Percentiles rank a stretch among this genome's conserved stretches.
Conservation (phyloP, 1,284 basidiomycete species). For the Boletus semigastroideus region DNA sequence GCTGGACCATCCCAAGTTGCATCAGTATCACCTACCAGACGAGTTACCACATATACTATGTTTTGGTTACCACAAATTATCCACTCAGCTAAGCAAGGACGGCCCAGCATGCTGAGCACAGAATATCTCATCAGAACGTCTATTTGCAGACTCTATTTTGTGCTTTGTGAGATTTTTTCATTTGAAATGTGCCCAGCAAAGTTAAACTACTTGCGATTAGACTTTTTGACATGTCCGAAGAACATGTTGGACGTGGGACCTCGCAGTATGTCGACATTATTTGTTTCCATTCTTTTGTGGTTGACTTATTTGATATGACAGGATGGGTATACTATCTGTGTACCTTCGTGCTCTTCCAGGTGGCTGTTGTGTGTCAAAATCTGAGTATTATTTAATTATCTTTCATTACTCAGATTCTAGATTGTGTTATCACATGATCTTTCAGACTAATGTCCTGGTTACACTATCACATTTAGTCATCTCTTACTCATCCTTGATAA, state of each 20-base stretch:
- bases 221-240: slow-evolving; percentile 78
- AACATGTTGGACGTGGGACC: slow-evolving; percentile 83
- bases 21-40: too few species aligned
- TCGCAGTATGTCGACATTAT: slow-evolving; percentile 45
- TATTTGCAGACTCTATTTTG: slow-evolving; percentile 65
- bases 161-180: slow-evolving; percentile 60
- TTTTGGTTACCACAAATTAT: slow-evolving; percentile 86
- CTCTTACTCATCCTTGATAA: too few species aligned
- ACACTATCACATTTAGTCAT: too few species aligned
- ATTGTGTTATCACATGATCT: too few species aligned
- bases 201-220: slow-evolving; percentile 39
- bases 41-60: slow-evolving; percentile 57
- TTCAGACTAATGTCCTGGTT: too few species aligned
- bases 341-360: slow-evolving; percentile 58
- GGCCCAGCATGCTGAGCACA: slow-evolving; percentile 64
- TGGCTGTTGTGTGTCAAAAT: too few species aligned
- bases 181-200: not conserved
- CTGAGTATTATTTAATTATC: too few species aligned
- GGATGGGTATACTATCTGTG: slow-evolving; percentile 71
- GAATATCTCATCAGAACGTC: slow-evolving; percentile 82
- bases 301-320: slow-evolving; percentile 25
- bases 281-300: not conserved
- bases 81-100: slow-evolving; percentile 69
- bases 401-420: too few species aligned
- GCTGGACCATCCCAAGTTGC: too few species aligned